Percentiles rank a stretch among this genome's conserved stretches.
Evolutionary conservation across 371 early-diverging fungal species (phyloP).

Genomic region (Fennellomyces sp.): DNA sequence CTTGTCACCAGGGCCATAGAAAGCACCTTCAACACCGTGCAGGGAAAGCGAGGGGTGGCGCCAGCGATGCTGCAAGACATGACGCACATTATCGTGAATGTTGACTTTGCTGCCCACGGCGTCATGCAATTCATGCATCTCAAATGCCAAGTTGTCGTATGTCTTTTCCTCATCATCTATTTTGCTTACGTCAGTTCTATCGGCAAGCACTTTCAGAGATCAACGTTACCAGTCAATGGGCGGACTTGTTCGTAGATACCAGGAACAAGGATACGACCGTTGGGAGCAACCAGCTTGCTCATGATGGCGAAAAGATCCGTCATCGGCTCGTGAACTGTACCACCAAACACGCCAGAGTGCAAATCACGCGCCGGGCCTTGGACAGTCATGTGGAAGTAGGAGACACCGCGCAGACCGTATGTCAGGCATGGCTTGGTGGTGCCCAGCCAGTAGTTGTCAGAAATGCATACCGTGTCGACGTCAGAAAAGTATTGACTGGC

Average conservation of each 20-base stretch:
- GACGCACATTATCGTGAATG: conserved; percentile 75
- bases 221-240: conserved; percentile 64
- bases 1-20: conserved; percentile 92
- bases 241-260: conserved; percentile 94
- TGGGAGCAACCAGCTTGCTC: conserved; percentile 80
- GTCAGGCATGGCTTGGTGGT: conserved; percentile 96
- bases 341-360: conserved; percentile 97
- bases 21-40: conserved; percentile 97
- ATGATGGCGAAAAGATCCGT: conserved; percentile 87
- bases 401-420: conserved; percentile 96
- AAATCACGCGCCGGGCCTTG: conserved; percentile 88
- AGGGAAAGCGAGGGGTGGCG: conserved; percentile 94
- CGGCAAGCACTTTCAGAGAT: neutral
- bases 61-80: conserved; percentile 91
- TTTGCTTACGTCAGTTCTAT: no score
- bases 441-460: conserved; percentile 97
- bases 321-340: conserved; percentile 97
- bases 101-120: conserved; percentile 82
- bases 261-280: conserved; percentile 91
- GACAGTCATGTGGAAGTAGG: conserved; percentile 81
- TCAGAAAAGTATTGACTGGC: conserved; percentile 85
- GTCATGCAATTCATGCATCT: conserved; percentile 74
- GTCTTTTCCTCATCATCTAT: conserved; percentile 73
- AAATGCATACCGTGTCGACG: conserved; percentile 94
- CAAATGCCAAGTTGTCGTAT: conserved; percentile 85